Evolutionary conservation across 1,139 yeast species (phyloP).

Genomic region (Meyerozyma sp.): DNA sequence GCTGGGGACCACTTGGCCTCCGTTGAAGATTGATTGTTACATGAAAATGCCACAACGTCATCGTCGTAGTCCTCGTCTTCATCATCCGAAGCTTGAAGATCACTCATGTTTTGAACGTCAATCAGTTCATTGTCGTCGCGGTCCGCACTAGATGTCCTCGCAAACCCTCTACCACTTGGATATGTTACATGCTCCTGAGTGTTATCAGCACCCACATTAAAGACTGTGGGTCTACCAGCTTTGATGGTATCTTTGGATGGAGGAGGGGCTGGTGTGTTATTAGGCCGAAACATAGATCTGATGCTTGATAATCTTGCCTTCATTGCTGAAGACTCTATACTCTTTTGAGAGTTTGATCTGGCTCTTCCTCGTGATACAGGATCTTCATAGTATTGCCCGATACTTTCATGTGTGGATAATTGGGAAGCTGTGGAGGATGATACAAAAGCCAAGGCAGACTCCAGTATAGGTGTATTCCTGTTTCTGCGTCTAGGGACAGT

Average conservation of each 20-base stretch:
- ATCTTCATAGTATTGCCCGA: conserved; percentile 2
- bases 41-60: conserved; percentile 4
- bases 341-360: conserved; percentile 3
- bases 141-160: background rate
- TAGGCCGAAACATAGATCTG: background rate
- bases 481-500: conserved; percentile 69
- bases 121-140: conserved; percentile 22
- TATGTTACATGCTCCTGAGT: conserved; percentile 7
- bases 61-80: conserved; percentile 20
- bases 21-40: conserved; percentile 9
- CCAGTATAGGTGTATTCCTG: conserved; percentile 9
- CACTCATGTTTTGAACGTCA: conserved; percentile 27
- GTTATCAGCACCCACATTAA: conserved; percentile 6
- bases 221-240: background rate
- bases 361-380: conserved; percentile 4
- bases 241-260: background rate
- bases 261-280: background rate
- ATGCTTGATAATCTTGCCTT: background rate
- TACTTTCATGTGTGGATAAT: conserved; percentile 1
- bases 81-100: conserved; percentile 33
- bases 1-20: conserved; percentile 44
- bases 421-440: background rate
- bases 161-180: background rate
- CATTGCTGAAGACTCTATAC: conserved; percentile 6
- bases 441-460: conserved; percentile 1